phyloP scores from a whole-genome alignment of 441 rosid species.

The Eruca vesicaria region DNA sequence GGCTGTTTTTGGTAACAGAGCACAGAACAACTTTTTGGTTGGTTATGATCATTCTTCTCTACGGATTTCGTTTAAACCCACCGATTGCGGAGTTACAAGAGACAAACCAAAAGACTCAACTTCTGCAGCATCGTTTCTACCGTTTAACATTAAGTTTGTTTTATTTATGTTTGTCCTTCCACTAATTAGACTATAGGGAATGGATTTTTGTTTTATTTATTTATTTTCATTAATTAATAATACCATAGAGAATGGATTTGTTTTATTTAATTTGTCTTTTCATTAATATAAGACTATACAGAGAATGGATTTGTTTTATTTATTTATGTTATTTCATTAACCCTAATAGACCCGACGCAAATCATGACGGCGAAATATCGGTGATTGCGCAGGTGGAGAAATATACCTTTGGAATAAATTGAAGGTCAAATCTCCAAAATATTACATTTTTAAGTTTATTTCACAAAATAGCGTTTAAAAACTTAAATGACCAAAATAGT shows the following conservation, averaged over 20 bases:
- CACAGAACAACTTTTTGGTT: conserved; percentile 25
- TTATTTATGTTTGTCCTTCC: neutral
- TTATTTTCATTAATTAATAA: neutral
- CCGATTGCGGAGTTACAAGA: conserved; percentile 16
- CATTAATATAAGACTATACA: neutral
- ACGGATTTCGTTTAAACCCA: conserved; percentile 14
- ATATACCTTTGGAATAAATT: too few relatives aligned
- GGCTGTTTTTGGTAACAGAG: conserved; percentile 15
- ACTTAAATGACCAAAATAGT: too few relatives aligned
- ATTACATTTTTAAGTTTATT: too few relatives aligned
- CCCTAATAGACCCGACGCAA: too few relatives aligned
- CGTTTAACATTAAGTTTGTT: neutral
- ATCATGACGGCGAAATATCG: too few relatives aligned
- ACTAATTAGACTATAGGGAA: neutral
- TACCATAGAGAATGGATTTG: neutral
- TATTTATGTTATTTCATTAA: too few relatives aligned
- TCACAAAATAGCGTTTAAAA: too few relatives aligned
- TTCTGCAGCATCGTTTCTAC: neutral
- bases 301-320: neutral
- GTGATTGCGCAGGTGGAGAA: too few relatives aligned
- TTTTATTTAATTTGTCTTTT: neutral
- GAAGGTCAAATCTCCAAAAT: too few relatives aligned
- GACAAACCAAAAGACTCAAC: neutral
- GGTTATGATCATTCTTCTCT: conserved; percentile 18
- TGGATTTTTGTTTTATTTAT: neutral